Percentiles rank a stretch among this genome's conserved stretches.
Evolutionary conservation across 202 grass and related monocot genomes (phyloP).

Genomic region (Setaria italica): DNA sequence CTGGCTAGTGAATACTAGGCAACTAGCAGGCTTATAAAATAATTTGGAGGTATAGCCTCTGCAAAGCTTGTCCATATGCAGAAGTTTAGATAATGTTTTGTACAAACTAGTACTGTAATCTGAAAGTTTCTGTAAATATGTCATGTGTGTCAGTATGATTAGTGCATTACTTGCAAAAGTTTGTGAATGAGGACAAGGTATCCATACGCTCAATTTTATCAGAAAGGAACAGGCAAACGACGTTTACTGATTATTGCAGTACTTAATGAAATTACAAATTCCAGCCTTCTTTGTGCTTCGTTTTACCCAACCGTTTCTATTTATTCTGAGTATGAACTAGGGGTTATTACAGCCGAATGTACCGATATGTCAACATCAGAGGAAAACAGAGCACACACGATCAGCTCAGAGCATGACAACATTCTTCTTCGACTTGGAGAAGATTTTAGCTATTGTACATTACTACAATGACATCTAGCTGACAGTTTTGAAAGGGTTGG

Average conservation of each 20-base stretch:
- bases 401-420: constrained; percentile 27
- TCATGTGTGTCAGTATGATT: background rate
- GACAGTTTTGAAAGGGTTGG: constrained; percentile 66
- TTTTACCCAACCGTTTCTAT: background rate
- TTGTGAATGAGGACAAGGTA: constrained; percentile 7
- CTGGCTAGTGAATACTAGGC: constrained; percentile 5
- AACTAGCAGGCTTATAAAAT: constrained; percentile 38
- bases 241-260: constrained; percentile 12
- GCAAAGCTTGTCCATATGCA: constrained; percentile 26
- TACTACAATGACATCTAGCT: constrained; percentile 40
- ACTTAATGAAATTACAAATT: background rate
- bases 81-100: constrained; percentile 24
- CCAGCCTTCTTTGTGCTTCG: background rate
- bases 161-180: constrained; percentile 10
- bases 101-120: constrained; percentile 35
- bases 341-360: background rate
- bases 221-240: background rate
- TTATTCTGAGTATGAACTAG: constrained; percentile 24
- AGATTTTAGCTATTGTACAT: constrained; percentile 37
- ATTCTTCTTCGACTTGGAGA: background rate
- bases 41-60: constrained; percentile 38
- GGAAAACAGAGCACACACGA: constrained; percentile 12
- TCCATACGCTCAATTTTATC: background rate
- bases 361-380: constrained; percentile 2
- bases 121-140: constrained; percentile 22